phyloP scores from a whole-genome alignment of 2,329 filamentous ascomycete genomes.

The Calonectria henricotiae region DNA sequence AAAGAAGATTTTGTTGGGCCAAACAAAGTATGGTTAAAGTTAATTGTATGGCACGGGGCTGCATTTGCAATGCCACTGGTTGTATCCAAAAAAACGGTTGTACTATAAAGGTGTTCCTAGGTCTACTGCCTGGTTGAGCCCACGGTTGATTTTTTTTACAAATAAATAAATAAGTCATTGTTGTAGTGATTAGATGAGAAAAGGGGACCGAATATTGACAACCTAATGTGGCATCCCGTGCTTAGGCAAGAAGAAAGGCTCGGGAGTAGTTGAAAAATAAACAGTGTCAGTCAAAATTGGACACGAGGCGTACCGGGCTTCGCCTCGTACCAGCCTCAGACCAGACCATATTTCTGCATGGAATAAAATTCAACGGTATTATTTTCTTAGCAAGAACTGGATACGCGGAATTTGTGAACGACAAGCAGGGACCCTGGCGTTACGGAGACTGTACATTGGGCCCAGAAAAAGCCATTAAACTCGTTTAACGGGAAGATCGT shows the following conservation, averaged over 20 bases:
- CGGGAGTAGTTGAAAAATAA: background rate
- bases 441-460: background rate
- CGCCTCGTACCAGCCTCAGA: background rate
- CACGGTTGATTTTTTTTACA: too few species aligned
- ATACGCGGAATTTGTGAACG: background rate
- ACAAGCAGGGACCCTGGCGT: background rate
- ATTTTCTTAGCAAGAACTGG: background rate
- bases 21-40: background rate
- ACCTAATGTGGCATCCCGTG: background rate
- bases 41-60: background rate
- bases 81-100: too few species aligned
- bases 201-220: background rate
- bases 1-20: background rate
- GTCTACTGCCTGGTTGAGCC: too few species aligned
- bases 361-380: too few species aligned
- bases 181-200: background rate
- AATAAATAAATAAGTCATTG: conserved; percentile 30
- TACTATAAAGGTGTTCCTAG: too few species aligned
- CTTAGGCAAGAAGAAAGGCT: background rate
- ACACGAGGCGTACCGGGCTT: background rate
- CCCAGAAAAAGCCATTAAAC: background rate
- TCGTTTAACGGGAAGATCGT: background rate
- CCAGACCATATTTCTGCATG: too few species aligned
- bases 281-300: background rate
- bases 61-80: too few species aligned